Evolutionary conservation across 345 rosid genomes (phyloP).

Genomic region (Clarkia xantiana): DNA sequence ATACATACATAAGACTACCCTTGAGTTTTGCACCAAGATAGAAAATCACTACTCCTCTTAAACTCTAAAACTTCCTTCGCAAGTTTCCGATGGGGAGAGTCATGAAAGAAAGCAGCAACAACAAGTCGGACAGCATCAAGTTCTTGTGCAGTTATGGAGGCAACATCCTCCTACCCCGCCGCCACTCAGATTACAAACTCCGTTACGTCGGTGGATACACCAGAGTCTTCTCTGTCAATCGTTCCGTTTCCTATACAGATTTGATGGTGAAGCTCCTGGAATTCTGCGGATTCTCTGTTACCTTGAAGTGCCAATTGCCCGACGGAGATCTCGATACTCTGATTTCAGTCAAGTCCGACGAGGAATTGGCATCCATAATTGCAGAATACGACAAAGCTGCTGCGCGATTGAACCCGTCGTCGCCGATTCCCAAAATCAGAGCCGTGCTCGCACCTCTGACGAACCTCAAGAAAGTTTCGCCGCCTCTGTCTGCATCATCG

Average conservation of each 20-base stretch:
- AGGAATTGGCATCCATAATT: constrained; percentile 41
- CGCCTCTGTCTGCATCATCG: constrained; percentile 22
- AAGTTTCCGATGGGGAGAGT: constrained; percentile 1
- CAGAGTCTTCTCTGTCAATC: constrained; percentile 63
- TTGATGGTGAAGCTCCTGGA: constrained; percentile 47
- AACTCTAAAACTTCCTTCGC: not conserved
- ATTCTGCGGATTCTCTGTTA: constrained; percentile 42
- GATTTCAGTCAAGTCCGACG: constrained; percentile 61
- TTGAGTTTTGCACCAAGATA: constrained; percentile 2
- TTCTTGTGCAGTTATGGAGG: constrained; percentile 86
- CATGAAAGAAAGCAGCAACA: not conserved
- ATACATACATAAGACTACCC: not conserved
- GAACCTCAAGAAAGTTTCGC: constrained; percentile 33
- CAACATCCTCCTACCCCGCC: constrained; percentile 64
- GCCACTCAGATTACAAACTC: constrained; percentile 55
- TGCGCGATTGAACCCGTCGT: constrained; percentile 4
- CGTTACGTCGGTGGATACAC: constrained; percentile 81
- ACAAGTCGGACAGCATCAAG: constrained; percentile 21
- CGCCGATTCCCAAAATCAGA: constrained; percentile 22
- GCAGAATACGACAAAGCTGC: constrained; percentile 30
- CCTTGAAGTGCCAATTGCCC: constrained; percentile 57
- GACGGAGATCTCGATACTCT: constrained; percentile 72
- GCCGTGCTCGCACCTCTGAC: constrained; percentile 34
- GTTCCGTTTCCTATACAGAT: constrained; percentile 47
- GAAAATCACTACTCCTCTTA: not conserved